A percentile compares a stretch with the other conserved stretches of the same genome.
Conservation (phyloP, 2,329 filamentous ascomycete species). For the Thelonectria blattea region DNA sequence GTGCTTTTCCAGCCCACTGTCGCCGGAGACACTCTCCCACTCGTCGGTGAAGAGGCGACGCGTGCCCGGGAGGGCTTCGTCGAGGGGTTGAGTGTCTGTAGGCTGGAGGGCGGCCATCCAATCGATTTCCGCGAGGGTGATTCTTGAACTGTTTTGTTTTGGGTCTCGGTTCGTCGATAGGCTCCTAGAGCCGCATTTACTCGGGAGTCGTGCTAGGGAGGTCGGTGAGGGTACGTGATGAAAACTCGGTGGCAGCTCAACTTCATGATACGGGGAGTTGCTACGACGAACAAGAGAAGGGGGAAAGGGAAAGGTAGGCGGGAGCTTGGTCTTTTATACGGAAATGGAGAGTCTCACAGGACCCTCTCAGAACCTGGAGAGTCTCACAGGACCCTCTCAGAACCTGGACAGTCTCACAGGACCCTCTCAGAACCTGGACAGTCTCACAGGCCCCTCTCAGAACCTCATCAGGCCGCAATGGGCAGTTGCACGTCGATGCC, state of each 20-base stretch:
- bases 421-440: too few species aligned
- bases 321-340: not conserved
- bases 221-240: slow-evolving; percentile 11
- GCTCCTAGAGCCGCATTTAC: slow-evolving; percentile 16
- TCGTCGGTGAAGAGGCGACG: slow-evolving; percentile 39
- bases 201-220: slow-evolving; percentile 9
- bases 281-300: not conserved
- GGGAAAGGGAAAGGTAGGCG: not conserved
- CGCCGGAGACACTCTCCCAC: slow-evolving; percentile 35
- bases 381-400: not conserved
- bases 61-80: slow-evolving; percentile 41
- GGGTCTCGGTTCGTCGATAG: not conserved
- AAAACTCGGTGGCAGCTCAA: slow-evolving; percentile 7
- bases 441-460: not conserved
- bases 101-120: slow-evolving; percentile 29
- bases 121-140: too few species aligned
- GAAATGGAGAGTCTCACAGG: too few species aligned
- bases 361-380: too few species aligned
- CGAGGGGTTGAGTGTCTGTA: slow-evolving; percentile 17
- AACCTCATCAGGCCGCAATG: slow-evolving; percentile 1
- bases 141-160: not conserved
- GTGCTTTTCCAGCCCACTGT: slow-evolving; percentile 37
- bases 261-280: slow-evolving; percentile 10
- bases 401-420: too few species aligned
- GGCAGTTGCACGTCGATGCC: not conserved